Evolutionary conservation across 1,284 basidiomycete species (phyloP).

Genomic region (Irpex sp.): DNA sequence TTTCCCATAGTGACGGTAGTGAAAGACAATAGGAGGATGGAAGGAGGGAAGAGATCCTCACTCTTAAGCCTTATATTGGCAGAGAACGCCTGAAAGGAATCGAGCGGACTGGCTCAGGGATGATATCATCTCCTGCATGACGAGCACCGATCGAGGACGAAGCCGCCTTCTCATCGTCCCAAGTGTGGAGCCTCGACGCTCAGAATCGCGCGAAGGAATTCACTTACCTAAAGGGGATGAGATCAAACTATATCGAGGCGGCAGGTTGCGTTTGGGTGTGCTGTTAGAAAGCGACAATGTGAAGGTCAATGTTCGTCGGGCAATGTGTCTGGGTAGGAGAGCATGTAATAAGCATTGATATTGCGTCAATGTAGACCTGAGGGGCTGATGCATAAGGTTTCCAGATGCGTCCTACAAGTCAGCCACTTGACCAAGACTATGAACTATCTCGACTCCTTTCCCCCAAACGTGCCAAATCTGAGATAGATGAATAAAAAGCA

Average conservation of each 20-base stretch:
- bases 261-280: background rate
- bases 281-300: background rate
- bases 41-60: background rate
- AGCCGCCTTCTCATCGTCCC: background rate
- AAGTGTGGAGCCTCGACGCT: background rate
- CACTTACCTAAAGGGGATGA: background rate
- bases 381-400: too few relatives aligned
- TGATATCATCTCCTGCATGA: constrained; percentile 2
- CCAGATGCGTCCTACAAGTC: too few relatives aligned
- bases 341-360: too few relatives aligned
- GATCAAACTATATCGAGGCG: background rate
- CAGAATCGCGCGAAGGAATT: background rate
- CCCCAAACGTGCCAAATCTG: too few relatives aligned
- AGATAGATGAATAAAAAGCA: too few relatives aligned
- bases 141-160: constrained; percentile 7
- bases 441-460: too few relatives aligned
- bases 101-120: background rate
- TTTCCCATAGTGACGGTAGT: constrained; percentile 22
- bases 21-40: background rate
- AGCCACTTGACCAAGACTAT: too few relatives aligned
- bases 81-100: background rate
- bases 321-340: too few relatives aligned
- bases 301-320: too few relatives aligned
- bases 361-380: too few relatives aligned
- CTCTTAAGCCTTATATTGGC: background rate